phyloP scores from a whole-genome alignment of 2,329 filamentous ascomycete genomes.

The Xylaria polymorpha region DNA sequence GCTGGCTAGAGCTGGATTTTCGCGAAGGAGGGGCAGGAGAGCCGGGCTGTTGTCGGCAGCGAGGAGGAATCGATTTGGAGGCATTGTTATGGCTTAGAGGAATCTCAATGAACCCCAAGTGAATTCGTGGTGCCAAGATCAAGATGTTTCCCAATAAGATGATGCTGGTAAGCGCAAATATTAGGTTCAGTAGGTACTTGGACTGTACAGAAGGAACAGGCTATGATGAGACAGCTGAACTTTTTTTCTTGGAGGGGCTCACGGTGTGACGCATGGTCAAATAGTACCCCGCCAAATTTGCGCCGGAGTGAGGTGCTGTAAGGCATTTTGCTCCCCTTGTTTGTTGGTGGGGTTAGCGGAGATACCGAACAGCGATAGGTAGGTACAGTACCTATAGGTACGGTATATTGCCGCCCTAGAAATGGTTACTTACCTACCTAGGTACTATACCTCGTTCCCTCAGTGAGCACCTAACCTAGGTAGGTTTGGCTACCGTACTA shows the following conservation, averaged over 20 bases:
- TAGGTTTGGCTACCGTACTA: neutral
- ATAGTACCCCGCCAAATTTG: conserved; percentile 27
- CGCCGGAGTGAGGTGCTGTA: neutral
- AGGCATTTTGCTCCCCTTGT: neutral
- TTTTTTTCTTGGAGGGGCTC: conserved; percentile 36
- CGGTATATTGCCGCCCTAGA: conserved; percentile 11
- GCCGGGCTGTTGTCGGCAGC: conserved; percentile 83
- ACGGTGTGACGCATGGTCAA: conserved; percentile 41
- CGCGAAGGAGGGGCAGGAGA: conserved; percentile 78
- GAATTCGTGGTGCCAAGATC: neutral
- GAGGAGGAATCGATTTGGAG: conserved; percentile 75
- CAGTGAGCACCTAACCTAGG: too few species aligned
- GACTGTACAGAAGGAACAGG: neutral
- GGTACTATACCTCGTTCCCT: too few species aligned
- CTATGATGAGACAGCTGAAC: conserved; percentile 4
- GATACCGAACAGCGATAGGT: too few species aligned
- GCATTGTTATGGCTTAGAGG: conserved; percentile 52
- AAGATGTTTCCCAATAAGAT: neutral
- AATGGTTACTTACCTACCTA: conserved; percentile 10
- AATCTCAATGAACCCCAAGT: neutral
- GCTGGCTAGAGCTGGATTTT: conserved; percentile 80
- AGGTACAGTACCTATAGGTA: too few species aligned
- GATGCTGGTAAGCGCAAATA: neutral
- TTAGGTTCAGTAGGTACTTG: neutral
- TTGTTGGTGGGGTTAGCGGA: neutral